These are phyloP conservation scores for Calamus simplicifolius DNA, from an alignment of 176 grass and related monocot species.

Conservation along the genomic window DNA sequence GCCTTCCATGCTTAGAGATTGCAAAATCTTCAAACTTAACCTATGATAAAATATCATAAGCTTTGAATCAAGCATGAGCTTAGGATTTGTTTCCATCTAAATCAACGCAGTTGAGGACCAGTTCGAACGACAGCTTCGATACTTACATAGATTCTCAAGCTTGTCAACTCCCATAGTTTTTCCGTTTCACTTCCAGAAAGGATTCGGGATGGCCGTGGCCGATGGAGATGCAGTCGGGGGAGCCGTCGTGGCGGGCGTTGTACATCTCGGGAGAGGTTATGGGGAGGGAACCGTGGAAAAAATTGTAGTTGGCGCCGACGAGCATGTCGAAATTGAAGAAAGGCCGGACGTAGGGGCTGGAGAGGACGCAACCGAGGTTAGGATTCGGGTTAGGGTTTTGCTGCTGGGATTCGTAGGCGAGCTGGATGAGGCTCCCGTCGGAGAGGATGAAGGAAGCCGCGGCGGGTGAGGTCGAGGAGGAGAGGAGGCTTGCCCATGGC, in stretches of 20 bases:
- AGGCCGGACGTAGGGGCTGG: slow-evolving; percentile 55
- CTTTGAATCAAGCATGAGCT: no score
- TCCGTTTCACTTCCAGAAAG: no score
- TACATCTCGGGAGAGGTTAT: slow-evolving; percentile 79
- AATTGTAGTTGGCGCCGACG: not conserved
- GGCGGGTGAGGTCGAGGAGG: slow-evolving; percentile 32
- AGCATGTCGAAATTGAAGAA: slow-evolving; percentile 60
- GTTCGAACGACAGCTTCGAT: no score
- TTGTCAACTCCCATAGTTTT: no score
- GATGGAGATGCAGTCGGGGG: slow-evolving; percentile 80
- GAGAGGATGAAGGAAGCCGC: slow-evolving; percentile 73
- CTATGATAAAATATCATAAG: no score
- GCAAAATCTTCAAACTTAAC: no score
- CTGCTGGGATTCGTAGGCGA: slow-evolving; percentile 63
- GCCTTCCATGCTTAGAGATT: no score
- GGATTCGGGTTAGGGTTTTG: slow-evolving; percentile 27
- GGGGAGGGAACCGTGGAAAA: slow-evolving; percentile 29
- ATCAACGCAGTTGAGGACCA: no score
- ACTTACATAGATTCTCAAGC: no score
- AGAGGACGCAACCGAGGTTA: slow-evolving; percentile 46
- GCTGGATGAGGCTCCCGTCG: slow-evolving; percentile 83
- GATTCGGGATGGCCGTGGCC: slow-evolving; percentile 11
- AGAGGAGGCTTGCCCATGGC: slow-evolving; percentile 7
- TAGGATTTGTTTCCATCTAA: no score
- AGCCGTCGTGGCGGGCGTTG: slow-evolving; percentile 53